Evolutionary conservation across 2,329 filamentous ascomycete genomes (phyloP), one percentile per base, ranked within the genome.

Genomic region (Beauveria rudraprayagi): DNA sequence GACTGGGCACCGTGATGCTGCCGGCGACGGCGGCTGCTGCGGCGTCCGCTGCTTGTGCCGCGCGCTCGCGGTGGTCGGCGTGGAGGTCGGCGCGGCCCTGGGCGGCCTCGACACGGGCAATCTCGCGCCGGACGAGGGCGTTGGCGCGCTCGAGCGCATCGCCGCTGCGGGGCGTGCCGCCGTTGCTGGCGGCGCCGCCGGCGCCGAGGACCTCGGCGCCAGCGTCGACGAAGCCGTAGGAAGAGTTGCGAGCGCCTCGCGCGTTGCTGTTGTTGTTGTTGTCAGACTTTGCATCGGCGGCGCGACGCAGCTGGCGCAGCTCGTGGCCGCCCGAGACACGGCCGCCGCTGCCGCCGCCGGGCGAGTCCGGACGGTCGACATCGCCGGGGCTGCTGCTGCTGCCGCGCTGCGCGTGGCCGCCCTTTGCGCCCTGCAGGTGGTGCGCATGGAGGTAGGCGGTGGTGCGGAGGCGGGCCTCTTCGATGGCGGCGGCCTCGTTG

Each of bases 401-500:
- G 34, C 9, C 22, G 46, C 34, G 56, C 44, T 43, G 22, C 16
- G 28, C 65, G 56, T 62, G 69, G 61, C 63, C 65, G 61, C 63
- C 65, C 69, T 26, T 37, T 14, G 41, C 19, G 43, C 30, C 30
- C 10, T 57, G 55, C 55, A 57, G 43, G 30, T 47, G 41, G 61
- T 56, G 17, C 58, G 62, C 14, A 55, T 59, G 50, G 67, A 65
- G 46, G 40, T 16, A 48, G 16, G 53, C 55, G 26, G 75, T 73
- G 1, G 73, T 77, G 24, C 80, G 77, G 4, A 69, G 68, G 62
- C 79, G 80, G 0, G 81, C 82, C 24, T 83, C 79, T 8, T 70
- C 71, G 0, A 83, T 80, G 1, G 83, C 83, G 58, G 76, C 75
- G 1, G 70, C 71, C 65, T 84, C 81, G 65, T 87, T 86, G 1